Conservation (phyloP, 371 early-diverging fungal genomes). For the Enterocytospora artemiae region DNA sequence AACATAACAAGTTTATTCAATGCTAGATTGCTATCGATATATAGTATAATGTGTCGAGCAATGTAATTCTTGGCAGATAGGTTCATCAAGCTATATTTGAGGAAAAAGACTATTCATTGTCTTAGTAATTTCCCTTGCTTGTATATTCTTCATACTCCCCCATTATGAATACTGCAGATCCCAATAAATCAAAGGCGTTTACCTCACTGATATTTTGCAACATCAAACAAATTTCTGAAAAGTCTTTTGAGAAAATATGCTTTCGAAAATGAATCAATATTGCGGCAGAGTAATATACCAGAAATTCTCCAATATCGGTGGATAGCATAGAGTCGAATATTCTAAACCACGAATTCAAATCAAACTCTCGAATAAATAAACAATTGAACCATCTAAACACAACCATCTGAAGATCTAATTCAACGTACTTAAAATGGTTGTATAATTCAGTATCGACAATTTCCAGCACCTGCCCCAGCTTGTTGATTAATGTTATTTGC, state of each 20-base stretch:
- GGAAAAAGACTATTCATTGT: too few species aligned
- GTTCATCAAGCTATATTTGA: too few species aligned
- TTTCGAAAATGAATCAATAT: slow-evolving; percentile 81
- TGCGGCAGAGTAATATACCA: slow-evolving; percentile 86
- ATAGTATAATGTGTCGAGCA: too few species aligned
- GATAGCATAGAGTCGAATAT: slow-evolving; percentile 86
- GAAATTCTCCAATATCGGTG: slow-evolving; percentile 76
- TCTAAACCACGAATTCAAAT: slow-evolving; percentile 69
- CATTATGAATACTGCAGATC: background rate
- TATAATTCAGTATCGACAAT: slow-evolving; percentile 36
- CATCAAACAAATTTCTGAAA: slow-evolving; percentile 80
- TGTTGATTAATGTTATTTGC: slow-evolving; percentile 29
- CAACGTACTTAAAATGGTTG: slow-evolving; percentile 65
- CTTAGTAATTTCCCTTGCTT: background rate
- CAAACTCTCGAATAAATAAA: slow-evolving; percentile 81
- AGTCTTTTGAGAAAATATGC: slow-evolving; percentile 70
- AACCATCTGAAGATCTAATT: slow-evolving; percentile 87
- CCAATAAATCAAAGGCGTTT: background rate
- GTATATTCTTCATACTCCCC: background rate
- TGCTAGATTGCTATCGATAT: background rate
- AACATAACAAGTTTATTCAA: background rate
- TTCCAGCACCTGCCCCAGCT: slow-evolving; percentile 20
- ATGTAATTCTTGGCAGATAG: too few species aligned
- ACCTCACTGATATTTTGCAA: slow-evolving; percentile 74
- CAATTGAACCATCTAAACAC: slow-evolving; percentile 98